These are phyloP conservation scores for Nicotiana noctiflora DNA, from an alignment of 257 asterid genomes.

Conservation along the genomic window DNA sequence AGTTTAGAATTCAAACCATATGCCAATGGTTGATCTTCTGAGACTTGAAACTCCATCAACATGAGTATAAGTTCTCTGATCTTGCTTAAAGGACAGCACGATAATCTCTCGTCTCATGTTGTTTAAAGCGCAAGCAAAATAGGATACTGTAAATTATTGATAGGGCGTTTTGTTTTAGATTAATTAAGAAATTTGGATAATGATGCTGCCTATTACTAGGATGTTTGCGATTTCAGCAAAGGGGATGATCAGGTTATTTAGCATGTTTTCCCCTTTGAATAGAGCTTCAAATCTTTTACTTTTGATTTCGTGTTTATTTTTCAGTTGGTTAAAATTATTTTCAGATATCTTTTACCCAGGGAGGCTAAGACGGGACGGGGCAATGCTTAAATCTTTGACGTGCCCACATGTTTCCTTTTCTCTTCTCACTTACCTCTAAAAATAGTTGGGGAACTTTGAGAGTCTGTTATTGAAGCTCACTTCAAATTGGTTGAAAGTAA, in stretches of 20 bases:
- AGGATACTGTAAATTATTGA: slow-evolving; percentile 18
- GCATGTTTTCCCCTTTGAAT: neutral
- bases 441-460: neutral
- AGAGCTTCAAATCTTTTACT: neutral
- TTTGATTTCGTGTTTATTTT: neutral
- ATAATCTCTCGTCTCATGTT: slow-evolving; percentile 11
- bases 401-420: neutral
- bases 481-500: neutral
- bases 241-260: neutral
- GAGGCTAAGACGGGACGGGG: too few relatives aligned
- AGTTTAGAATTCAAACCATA: neutral
- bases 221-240: neutral
- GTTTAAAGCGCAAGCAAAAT: slow-evolving; percentile 18
- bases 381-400: neutral
- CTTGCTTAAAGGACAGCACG: neutral
- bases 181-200: neutral
- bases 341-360: neutral
- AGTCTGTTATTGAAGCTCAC: too few relatives aligned
- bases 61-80: slow-evolving; percentile 1
- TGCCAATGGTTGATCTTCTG: neutral
- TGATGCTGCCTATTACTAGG: neutral
- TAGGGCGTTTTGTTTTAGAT: neutral
- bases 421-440: neutral
- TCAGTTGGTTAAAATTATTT: neutral
- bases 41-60: neutral